Conservation (phyloP, 495 filamentous ascomycete genomes). For the Gamarada debralockiae region DNA sequence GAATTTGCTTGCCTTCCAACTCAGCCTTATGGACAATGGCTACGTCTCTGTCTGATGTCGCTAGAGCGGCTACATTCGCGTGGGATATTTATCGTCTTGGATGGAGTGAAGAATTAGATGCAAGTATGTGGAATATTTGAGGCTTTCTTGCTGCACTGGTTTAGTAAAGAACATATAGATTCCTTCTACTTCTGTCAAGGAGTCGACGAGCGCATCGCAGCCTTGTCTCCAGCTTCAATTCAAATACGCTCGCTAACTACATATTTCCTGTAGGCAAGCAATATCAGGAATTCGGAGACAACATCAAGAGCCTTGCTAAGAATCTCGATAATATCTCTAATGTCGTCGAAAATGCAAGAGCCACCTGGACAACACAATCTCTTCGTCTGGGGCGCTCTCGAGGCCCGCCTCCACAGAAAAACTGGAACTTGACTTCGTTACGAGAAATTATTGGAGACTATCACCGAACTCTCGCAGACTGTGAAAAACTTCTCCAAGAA, state of each 20-base stretch:
- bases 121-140: constrained; percentile 17
- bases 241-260: neutral
- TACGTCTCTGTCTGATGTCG: neutral
- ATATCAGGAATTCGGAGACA: constrained; percentile 21
- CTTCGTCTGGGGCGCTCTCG: neutral
- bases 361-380: constrained; percentile 8
- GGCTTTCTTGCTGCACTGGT: neutral
- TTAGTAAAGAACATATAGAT: neutral
- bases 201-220: neutral
- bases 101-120: constrained; percentile 15
- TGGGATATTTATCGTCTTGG: constrained; percentile 15
- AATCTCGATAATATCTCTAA: constrained; percentile 14
- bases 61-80: neutral
- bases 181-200: neutral
- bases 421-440: constrained; percentile 19
- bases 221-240: neutral
- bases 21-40: constrained; percentile 1
- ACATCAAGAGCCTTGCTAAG: constrained; percentile 21
- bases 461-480: constrained; percentile 22
- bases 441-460: constrained; percentile 26
- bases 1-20: neutral
- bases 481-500: constrained; percentile 19
- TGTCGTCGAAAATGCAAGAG: constrained; percentile 19
- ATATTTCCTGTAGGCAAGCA: constrained; percentile 14
- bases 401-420: neutral